Base-by-base conservation (phyloP, 805 yeast genomes). In the Lipomyces japonicus region DNA sequence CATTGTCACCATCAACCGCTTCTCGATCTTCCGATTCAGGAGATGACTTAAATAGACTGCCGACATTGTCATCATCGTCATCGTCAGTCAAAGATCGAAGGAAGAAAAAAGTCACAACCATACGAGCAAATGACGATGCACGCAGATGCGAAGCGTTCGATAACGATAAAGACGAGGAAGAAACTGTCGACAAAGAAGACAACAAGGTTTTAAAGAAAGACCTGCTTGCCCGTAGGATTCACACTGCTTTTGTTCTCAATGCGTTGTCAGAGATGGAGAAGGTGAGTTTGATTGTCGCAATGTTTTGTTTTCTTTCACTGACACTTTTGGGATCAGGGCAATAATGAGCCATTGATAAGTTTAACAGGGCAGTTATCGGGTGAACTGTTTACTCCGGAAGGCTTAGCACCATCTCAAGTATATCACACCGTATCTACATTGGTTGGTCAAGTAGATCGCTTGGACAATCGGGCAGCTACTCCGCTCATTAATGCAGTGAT, bases 261-360 rank as follows among this genome's bases (percentile, higher is more conserved):
- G 93, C 91, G 26, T 68, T 87, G 56, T 85, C 81, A 42, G 77
- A 83, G 46, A 70, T 85, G 61, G 89, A 83, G 49, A 77, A 75
- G 71, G 75, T 74, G 67, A 65, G 50, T 48, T 47, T 34, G 44
- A 44, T 35, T 39, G 37, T 30, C 46, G 24, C 30, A 28, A 21
- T 26, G n/a, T 22, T 39, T 38, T 46, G 21, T 22, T 46, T 55
- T 23, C 22, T 44, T 41, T 37, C 31, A 59, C 68, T 67, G 65
- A 66, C 68, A 39, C 28, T 32, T 42, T 44, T 35, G 54, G 35
- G 36, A 36, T 46, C 47, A 71, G 68, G 71, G 72, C 28, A 86
- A 83, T 63, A 57, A 76, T 22, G 63, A 75, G 1, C 82, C 79
- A 48, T 66, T 87, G 30, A 80, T 81, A 54, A 68, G 78, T 2